phyloP scores from a whole-genome alignment of 1,284 basidiomycete genomes.

The Pascua sp. region DNA sequence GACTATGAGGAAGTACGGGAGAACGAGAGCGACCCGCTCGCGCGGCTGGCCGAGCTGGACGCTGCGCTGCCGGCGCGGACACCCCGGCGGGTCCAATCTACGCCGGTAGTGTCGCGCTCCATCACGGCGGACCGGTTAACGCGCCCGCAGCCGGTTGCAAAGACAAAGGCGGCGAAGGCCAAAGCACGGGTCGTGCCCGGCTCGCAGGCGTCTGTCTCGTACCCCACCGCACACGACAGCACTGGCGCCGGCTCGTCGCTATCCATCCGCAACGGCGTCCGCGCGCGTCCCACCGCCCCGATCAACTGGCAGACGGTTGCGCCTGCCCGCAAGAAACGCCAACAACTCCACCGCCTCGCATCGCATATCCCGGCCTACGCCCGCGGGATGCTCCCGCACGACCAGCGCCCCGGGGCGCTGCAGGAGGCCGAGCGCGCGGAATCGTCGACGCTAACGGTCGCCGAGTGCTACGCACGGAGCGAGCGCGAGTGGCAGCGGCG shows the following conservation, averaged over 20 bases:
- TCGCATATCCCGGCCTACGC: conserved; percentile 35
- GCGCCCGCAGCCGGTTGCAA: too few relatives aligned
- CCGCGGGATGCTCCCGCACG: conserved; percentile 24
- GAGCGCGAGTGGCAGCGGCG: conserved; percentile 26
- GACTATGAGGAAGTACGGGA: conserved; percentile 27
- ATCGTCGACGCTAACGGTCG: conserved; percentile 17
- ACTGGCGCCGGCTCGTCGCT: background rate
- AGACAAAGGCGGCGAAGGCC: background rate
- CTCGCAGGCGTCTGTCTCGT: background rate
- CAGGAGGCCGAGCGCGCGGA: background rate
- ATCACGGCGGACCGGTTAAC: too few relatives aligned
- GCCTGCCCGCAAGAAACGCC: conserved; percentile 11
- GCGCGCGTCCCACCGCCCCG: conserved; percentile 15
- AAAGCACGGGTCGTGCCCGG: conserved; percentile 5
- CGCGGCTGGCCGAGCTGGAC: conserved; percentile 1
- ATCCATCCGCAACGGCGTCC: background rate
- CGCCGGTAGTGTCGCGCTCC: too few relatives aligned
- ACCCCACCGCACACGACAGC: background rate
- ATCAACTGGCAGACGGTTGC: conserved; percentile 42
- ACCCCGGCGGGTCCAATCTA: background rate
- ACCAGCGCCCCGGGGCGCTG: conserved; percentile 22
- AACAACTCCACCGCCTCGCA: conserved; percentile 26
- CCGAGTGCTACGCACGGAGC: conserved; percentile 35
- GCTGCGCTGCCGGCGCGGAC: background rate
- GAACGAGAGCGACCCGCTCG: conserved; percentile 9